Evolutionary conservation across 2,329 filamentous ascomycete genomes (phyloP).

Genomic region (Sporothrix brasiliensis): DNA sequence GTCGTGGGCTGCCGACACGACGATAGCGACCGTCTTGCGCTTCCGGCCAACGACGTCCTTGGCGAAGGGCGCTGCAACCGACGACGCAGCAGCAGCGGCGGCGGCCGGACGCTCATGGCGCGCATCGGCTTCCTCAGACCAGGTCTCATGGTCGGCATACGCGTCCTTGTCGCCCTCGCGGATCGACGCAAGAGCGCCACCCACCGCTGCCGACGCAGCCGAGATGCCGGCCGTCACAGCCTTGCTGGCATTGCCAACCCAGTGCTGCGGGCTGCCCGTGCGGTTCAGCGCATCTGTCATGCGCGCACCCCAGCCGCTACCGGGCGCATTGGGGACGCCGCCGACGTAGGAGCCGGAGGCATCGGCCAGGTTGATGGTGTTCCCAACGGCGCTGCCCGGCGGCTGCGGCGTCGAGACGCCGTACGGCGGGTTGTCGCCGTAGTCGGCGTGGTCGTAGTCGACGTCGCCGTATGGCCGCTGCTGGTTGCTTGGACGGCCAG

Average conservation of each 20-base stretch:
- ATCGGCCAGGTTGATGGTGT: constrained; percentile 31
- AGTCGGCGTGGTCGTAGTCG: constrained; percentile 54
- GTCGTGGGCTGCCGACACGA: constrained; percentile 77
- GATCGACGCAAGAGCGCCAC: constrained; percentile 79
- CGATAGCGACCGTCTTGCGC: constrained; percentile 81
- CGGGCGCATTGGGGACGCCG: constrained; percentile 43
- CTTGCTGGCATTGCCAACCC: constrained; percentile 81
- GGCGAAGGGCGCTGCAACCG: background rate
- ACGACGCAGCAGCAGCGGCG: constrained; percentile 1
- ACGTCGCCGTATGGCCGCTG: constrained; percentile 37
- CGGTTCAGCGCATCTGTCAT: constrained; percentile 80
- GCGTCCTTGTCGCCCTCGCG: constrained; percentile 79
- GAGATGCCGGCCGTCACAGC: constrained; percentile 79
- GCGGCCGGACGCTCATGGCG: constrained; percentile 48
- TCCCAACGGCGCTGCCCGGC: constrained; percentile 37
- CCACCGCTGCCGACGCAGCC: constrained; percentile 79
- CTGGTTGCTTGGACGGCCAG: constrained; percentile 30
- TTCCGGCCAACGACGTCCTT: constrained; percentile 42
- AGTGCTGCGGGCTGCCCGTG: constrained; percentile 84
- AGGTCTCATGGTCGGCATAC: constrained; percentile 83
- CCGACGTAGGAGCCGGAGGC: constrained; percentile 34
- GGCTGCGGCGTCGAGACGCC: constrained; percentile 44
- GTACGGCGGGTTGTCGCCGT: constrained; percentile 56
- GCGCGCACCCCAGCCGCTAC: constrained; percentile 68
- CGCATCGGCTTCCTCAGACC: constrained; percentile 86